Evolutionary conservation across 768 basidiomycete species (phyloP).

Genomic region (Mycena belliarum): DNA sequence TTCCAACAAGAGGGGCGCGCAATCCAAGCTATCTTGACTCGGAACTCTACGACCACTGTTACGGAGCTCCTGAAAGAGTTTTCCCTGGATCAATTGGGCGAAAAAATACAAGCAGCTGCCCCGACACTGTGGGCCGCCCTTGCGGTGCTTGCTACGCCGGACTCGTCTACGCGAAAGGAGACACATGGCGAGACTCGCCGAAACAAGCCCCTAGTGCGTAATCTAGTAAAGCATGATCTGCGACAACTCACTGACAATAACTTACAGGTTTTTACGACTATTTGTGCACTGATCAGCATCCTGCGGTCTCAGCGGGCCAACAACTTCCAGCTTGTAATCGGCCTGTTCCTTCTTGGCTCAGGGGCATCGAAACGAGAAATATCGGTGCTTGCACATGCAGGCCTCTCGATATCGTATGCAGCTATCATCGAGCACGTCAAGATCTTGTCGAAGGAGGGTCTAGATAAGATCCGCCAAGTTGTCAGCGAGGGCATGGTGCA

Average conservation of each 20-base stretch:
- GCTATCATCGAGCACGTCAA: conserved; percentile 8
- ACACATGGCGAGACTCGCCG: not conserved
- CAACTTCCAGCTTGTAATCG: conserved; percentile 19
- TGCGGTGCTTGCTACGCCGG: not conserved
- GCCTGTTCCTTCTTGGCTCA: conserved; percentile 15
- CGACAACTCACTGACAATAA: not conserved
- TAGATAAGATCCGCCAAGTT: conserved; percentile 18
- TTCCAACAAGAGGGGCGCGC: conserved; percentile 4
- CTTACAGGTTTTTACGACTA: conserved; percentile 14
- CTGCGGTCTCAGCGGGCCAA: conserved; percentile 18
- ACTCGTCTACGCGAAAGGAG: not conserved
- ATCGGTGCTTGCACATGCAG: conserved; percentile 19
- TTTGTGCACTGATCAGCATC: conserved; percentile 16
- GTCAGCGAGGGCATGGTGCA: conserved; percentile 13
- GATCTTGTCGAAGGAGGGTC: conserved; percentile 5
- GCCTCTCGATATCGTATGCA: conserved; percentile 10
- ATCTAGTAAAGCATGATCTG: not conserved
- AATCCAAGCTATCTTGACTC: conserved; percentile 9
- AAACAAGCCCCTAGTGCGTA: not conserved
- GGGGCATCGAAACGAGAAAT: conserved; percentile 21
- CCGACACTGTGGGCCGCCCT: conserved; percentile 1
- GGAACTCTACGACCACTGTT: not conserved
- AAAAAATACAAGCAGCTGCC: not conserved
- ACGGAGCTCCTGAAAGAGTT: conserved; percentile 1
- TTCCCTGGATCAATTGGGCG: conserved; percentile 1